Conservation (phyloP, 306 rosid genomes). For the Vigna unguiculata region DNA sequence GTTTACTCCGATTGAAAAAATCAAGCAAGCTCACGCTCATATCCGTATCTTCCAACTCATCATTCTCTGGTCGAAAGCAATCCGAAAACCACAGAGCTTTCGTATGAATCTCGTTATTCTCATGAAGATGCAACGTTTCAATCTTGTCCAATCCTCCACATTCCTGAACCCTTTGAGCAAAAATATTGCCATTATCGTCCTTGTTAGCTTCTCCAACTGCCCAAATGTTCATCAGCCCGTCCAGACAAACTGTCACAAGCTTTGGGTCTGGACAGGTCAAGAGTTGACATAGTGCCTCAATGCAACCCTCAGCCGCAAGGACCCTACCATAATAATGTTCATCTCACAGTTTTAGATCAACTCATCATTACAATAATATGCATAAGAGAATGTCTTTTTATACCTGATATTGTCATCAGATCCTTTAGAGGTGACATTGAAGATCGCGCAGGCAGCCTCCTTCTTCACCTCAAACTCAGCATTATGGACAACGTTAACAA, state of each 20-base stretch:
- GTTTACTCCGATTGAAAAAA: too few species aligned
- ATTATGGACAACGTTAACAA: neutral
- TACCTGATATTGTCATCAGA: neutral
- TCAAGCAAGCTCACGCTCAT: too few species aligned
- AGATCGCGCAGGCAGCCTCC: neutral
- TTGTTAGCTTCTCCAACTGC: constrained; percentile 75
- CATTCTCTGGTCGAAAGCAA: too few species aligned
- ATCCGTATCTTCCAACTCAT: too few species aligned
- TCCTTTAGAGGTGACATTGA: neutral
- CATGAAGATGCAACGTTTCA: constrained; percentile 63
- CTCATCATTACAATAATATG: too few species aligned
- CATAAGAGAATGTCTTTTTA: too few species aligned
- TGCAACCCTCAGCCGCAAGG: constrained; percentile 45
- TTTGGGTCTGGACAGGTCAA: constrained; percentile 64
- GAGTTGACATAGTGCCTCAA: constrained; percentile 65
- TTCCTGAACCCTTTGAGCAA: constrained; percentile 61
- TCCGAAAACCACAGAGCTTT: constrained; percentile 64
- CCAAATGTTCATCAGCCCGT: constrained; percentile 72
- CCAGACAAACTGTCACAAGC: constrained; percentile 65
- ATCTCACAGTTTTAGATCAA: too few species aligned
- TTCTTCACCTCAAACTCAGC: neutral
- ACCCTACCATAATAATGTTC: neutral
- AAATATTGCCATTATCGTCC: constrained; percentile 56
- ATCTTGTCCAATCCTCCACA: constrained; percentile 72
- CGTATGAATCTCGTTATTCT: constrained; percentile 64